Conservation (phyloP, 129 eudicot genomes). For the Apium graveolens region DNA sequence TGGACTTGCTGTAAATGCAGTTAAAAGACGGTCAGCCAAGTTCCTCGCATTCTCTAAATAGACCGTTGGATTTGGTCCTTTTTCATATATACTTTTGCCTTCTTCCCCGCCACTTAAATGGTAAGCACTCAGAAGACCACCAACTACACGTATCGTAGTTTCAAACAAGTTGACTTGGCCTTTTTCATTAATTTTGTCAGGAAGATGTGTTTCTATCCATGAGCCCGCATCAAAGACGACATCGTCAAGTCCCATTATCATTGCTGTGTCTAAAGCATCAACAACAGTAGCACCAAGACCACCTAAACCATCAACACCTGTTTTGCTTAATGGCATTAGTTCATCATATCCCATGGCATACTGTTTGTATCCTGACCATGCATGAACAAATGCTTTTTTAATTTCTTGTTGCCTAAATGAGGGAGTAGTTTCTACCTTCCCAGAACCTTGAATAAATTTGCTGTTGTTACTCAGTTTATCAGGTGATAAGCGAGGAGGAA, state of each 20-base stretch:
- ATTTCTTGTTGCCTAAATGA: constrained; percentile 63
- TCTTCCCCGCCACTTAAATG: constrained; percentile 67
- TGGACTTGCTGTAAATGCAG: constrained; percentile 85
- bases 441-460: constrained; percentile 23
- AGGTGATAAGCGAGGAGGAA: constrained; percentile 78
- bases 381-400: constrained; percentile 69
- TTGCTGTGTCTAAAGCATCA: constrained; percentile 94
- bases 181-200: constrained; percentile 53
- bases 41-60: constrained; percentile 77
- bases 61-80: constrained; percentile 65
- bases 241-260: constrained; percentile 83
- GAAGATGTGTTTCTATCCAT: constrained; percentile 79
- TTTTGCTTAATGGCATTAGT: constrained; percentile 77
- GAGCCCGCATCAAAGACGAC: constrained; percentile 80
- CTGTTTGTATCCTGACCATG: constrained; percentile 81
- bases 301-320: constrained; percentile 86
- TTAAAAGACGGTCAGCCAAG: constrained; percentile 73
- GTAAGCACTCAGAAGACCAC: constrained; percentile 97
- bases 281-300: constrained; percentile 93
- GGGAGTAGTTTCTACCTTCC: constrained; percentile 28
- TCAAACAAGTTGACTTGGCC: constrained; percentile 95
- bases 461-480: constrained; percentile 49
- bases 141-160: constrained; percentile 86
- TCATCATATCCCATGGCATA: constrained; percentile 95
- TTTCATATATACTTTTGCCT: constrained; percentile 28